A percentile compares a stretch with the other conserved stretches of the same genome.
Evolutionary conservation across 225 moss, liverwort and hornwort genomes (phyloP).

Genomic region (Physcomitrellopsis africana): DNA sequence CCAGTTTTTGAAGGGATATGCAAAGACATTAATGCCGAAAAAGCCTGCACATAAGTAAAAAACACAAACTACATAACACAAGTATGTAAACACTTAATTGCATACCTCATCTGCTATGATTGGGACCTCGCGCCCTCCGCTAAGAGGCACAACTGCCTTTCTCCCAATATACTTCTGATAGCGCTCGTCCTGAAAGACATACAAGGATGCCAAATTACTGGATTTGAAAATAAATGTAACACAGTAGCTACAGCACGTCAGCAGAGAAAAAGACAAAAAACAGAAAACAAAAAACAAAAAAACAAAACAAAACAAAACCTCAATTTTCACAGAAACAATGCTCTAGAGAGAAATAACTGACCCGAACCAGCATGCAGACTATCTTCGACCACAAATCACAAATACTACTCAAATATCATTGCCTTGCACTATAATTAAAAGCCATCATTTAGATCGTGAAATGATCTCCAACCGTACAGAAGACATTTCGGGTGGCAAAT

Average conservation of each 20-base stretch:
- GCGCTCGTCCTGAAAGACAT: conserved; percentile 68
- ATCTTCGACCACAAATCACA: conserved; percentile 1
- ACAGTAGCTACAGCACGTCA: background rate
- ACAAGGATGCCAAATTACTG: conserved; percentile 5
- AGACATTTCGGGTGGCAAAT: background rate
- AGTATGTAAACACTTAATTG: background rate
- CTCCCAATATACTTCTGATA: conserved; percentile 80
- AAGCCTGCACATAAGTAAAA: background rate
- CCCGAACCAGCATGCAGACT: background rate
- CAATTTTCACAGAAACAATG: background rate
- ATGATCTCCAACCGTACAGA: background rate
- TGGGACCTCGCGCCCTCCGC: conserved; percentile 81
- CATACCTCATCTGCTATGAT: conserved; percentile 78
- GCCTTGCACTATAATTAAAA: background rate
- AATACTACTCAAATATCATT: background rate
- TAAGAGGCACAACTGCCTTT: conserved; percentile 84
- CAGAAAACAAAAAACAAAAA: no score
- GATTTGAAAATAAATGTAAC: background rate
- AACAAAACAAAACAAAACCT: background rate
- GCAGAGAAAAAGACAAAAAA: no score
- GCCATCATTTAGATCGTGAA: background rate
- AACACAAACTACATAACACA: background rate
- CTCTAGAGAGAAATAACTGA: background rate
- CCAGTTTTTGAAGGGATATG: background rate
- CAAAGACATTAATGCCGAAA: background rate